These are phyloP conservation scores for Corylus avellana DNA, from an alignment of 306 rosid genomes.

Conservation along the genomic window DNA sequence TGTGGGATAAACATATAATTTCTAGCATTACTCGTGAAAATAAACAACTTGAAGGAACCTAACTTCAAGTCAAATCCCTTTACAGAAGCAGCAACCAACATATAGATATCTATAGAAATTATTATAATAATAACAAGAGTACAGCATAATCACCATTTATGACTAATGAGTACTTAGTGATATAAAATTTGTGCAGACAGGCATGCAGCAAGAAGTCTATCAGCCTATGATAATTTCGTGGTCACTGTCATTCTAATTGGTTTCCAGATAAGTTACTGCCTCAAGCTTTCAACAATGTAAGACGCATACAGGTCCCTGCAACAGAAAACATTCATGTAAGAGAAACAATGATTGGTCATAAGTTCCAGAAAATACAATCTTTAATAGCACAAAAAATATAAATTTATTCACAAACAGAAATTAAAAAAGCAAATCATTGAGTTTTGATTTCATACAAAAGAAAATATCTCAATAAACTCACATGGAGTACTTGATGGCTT, in stretches of 20 bases:
- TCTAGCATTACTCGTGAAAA: neutral
- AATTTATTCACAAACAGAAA: neutral
- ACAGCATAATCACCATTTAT: neutral
- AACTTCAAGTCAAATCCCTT: neutral
- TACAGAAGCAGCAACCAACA: neutral
- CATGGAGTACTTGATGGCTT: slow-evolving; percentile 91
- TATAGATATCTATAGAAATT: neutral
- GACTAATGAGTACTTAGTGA: neutral
- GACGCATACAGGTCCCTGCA: slow-evolving; percentile 93
- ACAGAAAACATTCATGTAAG: slow-evolving; percentile 13
- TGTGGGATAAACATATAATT: too few relatives aligned
- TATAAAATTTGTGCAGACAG: slow-evolving; percentile 4
- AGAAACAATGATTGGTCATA: slow-evolving; percentile 4
- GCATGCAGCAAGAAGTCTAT: slow-evolving; percentile 28
- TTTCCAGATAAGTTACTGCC: slow-evolving; percentile 57
- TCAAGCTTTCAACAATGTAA: slow-evolving; percentile 91
- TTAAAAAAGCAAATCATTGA: slow-evolving; percentile 5
- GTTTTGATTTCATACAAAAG: slow-evolving; percentile 2
- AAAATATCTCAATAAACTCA: slow-evolving; percentile 34
- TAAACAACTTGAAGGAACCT: neutral
- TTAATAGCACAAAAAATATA: slow-evolving; percentile 5
- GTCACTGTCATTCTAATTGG: slow-evolving; percentile 18
- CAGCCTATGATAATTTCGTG: slow-evolving; percentile 17
- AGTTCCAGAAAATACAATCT: neutral
- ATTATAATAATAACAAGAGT: neutral